phyloP scores from a whole-genome alignment of 768 basidiomycete genomes.

The Multifurca ochricompacta region DNA sequence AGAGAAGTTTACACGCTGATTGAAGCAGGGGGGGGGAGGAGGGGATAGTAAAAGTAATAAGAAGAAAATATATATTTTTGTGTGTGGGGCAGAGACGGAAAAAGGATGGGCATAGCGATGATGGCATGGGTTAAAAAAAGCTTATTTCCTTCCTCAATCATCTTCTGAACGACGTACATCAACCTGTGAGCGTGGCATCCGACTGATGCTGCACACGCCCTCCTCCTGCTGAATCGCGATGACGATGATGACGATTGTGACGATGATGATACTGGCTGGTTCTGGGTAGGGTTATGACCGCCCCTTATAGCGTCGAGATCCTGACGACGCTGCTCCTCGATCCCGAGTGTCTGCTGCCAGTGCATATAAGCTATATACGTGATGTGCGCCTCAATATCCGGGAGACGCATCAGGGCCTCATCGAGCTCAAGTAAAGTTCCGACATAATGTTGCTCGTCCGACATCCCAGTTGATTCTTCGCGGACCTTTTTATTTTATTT shows the following conservation, averaged over 20 bases:
- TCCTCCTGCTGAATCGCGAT: neutral
- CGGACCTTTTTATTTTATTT: constrained; percentile 30
- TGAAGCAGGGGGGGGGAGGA: no score
- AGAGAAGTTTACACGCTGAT: no score
- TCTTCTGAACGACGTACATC: no score
- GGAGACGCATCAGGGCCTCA: constrained; percentile 34
- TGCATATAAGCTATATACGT: constrained; percentile 35
- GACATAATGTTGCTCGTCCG: constrained; percentile 43
- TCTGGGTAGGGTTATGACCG: no score
- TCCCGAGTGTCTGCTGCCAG: constrained; percentile 23
- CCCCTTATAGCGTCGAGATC: neutral
- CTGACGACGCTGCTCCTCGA: neutral
- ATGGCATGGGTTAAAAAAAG: no score
- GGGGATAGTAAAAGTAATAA: no score
- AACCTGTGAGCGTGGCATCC: no score
- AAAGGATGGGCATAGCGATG: no score
- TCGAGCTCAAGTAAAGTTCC: constrained; percentile 37
- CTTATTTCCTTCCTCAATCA: no score
- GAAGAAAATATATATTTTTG: no score
- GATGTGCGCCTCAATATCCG: constrained; percentile 26
- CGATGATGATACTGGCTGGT: neutral
- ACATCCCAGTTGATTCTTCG: constrained; percentile 47
- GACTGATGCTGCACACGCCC: neutral
- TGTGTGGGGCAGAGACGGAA: no score
- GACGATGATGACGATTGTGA: neutral